Evolutionary conservation across 2,329 filamentous ascomycete species (phyloP), one percentile per base, ranked within the genome.

Genomic region (Fusarium nematophilum): DNA sequence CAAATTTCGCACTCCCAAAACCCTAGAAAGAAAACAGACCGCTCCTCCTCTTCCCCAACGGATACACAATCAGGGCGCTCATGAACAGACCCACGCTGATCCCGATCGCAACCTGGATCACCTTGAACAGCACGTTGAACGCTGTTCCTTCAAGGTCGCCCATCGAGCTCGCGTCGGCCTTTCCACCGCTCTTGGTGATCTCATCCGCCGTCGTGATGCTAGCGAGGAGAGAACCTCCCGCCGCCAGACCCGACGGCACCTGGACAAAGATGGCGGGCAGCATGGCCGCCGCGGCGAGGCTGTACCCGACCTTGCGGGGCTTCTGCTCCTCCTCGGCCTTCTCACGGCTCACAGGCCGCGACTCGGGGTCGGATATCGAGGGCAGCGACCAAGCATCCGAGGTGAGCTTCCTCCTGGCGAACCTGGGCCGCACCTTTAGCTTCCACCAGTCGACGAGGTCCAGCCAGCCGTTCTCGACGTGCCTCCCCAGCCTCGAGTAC

Each of bases 211-310:
- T 82, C 5, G 78, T 79, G 49, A 89, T 75, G 13, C 86, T 86
- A 7, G 83, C 82, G 5, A 88, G 72, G 14, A 89, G 74, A 11
- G 84, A 86, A 1, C 86, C 86, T 23, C 81, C 80, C 0, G 84
- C 84, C 4, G 86, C 86, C n/a, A 89, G 75, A 23, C 86, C 84
- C 15, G 83, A 85, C 0, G 86, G 86, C 21, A 89, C 86, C 61
- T 87, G 86, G 2, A 89, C 84, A 60, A 96, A 96, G 61, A 97
- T 96, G 5, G 90, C 93, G 0, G 93, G 93, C 9, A 97, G 78
- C 81, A 97, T 91, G 2, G 91, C 90, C 0, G 92, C 91, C 0
- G 92, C 92, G 0, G 93, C 93, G 3, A 96, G 84, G 2, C 90
- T 90, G 71, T 93, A 92, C 10, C 89, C 87, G 6, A 86, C 76